phyloP scores from a whole-genome alignment of 805 yeast species.

The Teunomyces atbi region DNA sequence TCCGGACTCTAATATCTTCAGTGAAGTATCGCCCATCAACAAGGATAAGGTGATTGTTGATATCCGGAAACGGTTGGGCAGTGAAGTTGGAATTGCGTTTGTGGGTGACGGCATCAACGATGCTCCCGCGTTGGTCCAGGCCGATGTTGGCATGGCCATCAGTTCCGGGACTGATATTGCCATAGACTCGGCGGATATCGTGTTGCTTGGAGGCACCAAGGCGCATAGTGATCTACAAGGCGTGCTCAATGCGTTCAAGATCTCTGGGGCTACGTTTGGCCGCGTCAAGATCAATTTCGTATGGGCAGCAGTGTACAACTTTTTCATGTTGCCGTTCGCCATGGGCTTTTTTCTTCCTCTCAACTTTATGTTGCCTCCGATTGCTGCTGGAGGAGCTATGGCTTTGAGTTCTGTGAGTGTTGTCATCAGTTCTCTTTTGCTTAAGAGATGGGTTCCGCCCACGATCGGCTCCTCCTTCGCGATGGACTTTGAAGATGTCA shows the following conservation, averaged over 20 bases:
- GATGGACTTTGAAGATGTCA: conserved; percentile 19
- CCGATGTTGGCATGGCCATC: conserved; percentile 88
- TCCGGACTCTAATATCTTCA: conserved; percentile 59
- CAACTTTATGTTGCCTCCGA: conserved; percentile 76
- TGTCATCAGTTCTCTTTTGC: conserved; percentile 69
- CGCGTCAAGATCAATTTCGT: conserved; percentile 78
- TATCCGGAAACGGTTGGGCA: conserved; percentile 48
- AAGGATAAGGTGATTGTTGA: conserved; percentile 66
- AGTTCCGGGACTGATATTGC: conserved; percentile 95
- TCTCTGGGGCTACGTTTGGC: conserved; percentile 66
- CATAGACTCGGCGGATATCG: conserved; percentile 93
- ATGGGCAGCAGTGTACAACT: conserved; percentile 84
- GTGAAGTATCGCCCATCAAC: conserved; percentile 73
- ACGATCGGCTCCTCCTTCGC: conserved; percentile 10
- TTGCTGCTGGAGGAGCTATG: conserved; percentile 90
- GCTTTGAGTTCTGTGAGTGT: conserved; percentile 90
- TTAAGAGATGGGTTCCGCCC: conserved; percentile 62
- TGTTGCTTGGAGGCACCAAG: conserved; percentile 51
- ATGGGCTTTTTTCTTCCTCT: conserved; percentile 86
- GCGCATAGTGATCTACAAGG: conserved; percentile 40
- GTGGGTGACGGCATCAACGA: conserved; percentile 98
- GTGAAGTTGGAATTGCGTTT: conserved; percentile 62
- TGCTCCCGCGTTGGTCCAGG: conserved; percentile 89
- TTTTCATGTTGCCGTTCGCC: conserved; percentile 87
- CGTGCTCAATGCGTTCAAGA: conserved; percentile 59